Percentiles rank a stretch among this genome's conserved stretches.
These are phyloP conservation scores for Tolypocladium ovalisporum DNA, from an alignment of 2,329 filamentous ascomycete species.

Conservation along the genomic window DNA sequence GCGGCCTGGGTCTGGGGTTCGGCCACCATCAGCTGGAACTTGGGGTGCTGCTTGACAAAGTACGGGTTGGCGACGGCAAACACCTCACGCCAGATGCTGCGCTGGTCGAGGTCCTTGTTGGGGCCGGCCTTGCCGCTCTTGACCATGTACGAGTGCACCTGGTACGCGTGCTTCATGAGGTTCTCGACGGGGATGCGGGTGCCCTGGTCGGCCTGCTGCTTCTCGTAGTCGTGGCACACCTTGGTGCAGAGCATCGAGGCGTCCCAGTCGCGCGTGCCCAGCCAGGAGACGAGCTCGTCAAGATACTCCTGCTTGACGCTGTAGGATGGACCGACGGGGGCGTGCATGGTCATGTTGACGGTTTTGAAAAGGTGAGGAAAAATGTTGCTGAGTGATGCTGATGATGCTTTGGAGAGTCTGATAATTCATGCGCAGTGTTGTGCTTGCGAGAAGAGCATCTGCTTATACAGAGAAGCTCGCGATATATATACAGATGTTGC, in stretches of 20 bases:
- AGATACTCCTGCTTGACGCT: not conserved
- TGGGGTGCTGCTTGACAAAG: not conserved
- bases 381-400: not conserved
- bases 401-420: not conserved
- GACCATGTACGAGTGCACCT: not conserved
- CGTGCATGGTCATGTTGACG: not conserved
- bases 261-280: not conserved
- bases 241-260: not conserved
- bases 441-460: not conserved
- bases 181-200: not conserved
- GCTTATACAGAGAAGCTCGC: not conserved
- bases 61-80: not conserved
- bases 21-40: not conserved
- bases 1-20: not conserved
- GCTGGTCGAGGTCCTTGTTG: not conserved
- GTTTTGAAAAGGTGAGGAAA: not conserved
- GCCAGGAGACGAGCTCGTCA: not conserved
- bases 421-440: not conserved
- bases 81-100: not conserved
- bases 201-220: not conserved
- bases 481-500: not conserved
- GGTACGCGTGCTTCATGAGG: not conserved
- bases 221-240: not conserved
- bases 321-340: not conserved
- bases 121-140: not conserved